Percentiles rank a stretch among this genome's conserved stretches.
phyloP scores from a whole-genome alignment of 192 early-diverging fungal genomes.

The Podochytrium sp. region DNA sequence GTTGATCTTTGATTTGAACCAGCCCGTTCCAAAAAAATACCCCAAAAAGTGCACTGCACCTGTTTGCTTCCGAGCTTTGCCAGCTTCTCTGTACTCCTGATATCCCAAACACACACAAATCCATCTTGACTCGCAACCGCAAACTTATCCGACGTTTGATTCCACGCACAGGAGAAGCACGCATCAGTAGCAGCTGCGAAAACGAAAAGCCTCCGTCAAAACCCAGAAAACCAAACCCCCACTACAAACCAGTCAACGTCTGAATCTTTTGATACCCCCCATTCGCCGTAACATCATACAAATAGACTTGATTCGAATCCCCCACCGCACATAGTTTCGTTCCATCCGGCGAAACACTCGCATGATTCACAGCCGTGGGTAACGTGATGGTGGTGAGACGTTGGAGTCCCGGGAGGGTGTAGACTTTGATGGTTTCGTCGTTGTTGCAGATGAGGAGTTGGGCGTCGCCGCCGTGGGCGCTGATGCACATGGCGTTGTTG shows the following conservation, averaged over 20 bases:
- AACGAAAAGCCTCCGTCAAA: not conserved
- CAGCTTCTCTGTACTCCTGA: constrained; percentile 76
- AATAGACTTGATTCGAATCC: constrained; percentile 82
- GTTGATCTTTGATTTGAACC: too few species aligned
- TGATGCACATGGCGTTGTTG: constrained; percentile 85
- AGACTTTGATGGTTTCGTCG: constrained; percentile 90
- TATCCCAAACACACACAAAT: constrained; percentile 90
- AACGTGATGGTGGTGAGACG: constrained; percentile 77
- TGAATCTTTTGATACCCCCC: constrained; percentile 74
- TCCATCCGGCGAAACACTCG: constrained; percentile 91
- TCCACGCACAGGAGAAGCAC: constrained; percentile 95
- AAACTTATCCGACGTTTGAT: constrained; percentile 89
- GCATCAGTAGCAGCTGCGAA: constrained; percentile 74
- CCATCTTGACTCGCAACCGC: constrained; percentile 96
- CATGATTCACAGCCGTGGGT: constrained; percentile 90
- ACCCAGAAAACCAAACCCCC: constrained; percentile 3
- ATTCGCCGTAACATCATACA: constrained; percentile 75
- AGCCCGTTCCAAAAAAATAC: not conserved
- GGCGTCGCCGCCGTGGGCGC: constrained; percentile 56
- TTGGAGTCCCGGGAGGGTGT: constrained; percentile 78
- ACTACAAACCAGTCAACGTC: constrained; percentile 67
- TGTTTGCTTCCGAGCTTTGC: constrained; percentile 74
- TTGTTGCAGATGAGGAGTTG: constrained; percentile 92
- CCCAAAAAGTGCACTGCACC: constrained; percentile 43
- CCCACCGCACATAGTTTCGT: constrained; percentile 90